Evolutionary conservation across 345 rosid genomes (phyloP), one percentile per base, ranked within the genome.

Genomic region (Crucihimalaya himalaica): DNA sequence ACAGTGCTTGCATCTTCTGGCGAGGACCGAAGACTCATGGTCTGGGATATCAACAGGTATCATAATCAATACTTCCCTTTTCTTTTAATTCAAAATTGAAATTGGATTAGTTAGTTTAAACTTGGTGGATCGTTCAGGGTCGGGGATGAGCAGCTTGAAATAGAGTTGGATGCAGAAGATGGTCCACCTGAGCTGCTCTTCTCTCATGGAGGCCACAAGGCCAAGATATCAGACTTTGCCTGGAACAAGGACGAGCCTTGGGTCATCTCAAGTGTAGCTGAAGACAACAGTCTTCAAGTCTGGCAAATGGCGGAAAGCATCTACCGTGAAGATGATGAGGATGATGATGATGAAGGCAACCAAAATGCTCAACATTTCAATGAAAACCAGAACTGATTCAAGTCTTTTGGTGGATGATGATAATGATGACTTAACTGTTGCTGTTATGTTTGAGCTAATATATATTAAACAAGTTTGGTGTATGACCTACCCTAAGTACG

Each of bases 11-110:
- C 97, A 53, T 95, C 99, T 77, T 87, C 94, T 8, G 91, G 94
- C 12, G 96, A 87, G 66, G 98, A 90, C 83, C 81, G 98, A 83
- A 92, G 99, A 71, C 57, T 95, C 72, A 92, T 86, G 81, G 87
- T 95, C 62, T 92, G 98, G 99, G 98, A 92, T 74, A 86, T 95
- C 14, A 90, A 80, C 83, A 92, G 99, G 97, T 95, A 87, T 23
- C 50, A 60, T 13, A 16, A 19, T 4, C 4, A 12, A 45, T 56
- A 10, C 0, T 32, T 55, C 3, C 8, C 11, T 20, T 52, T 21
- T 12, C 10, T 13, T 63, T 31, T 28, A 25, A 39, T 59, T 47
- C 45, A 35, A 18, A 8, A 27, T 13, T 14, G 68, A 58, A 62
- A 25, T 45, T 23, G 29, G 34, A 53, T 59, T 28, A 66, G 34